Base-by-base conservation (phyloP, 495 filamentous ascomycete species). In the Neurospora pannonica region DNA sequence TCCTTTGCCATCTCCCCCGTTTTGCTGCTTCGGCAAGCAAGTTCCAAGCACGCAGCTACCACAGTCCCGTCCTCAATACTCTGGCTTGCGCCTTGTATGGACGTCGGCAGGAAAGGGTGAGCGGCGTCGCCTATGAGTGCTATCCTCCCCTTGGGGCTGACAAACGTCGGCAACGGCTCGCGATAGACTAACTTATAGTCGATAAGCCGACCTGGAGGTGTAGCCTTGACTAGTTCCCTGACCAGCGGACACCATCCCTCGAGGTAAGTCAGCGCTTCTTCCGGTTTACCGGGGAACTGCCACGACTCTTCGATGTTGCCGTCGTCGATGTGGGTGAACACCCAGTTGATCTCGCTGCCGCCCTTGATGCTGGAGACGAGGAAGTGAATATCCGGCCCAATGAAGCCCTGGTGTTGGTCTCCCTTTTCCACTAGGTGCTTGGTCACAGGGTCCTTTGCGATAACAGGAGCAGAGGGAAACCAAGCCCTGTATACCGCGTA, bases 141-240 rank as follows among this genome's bases (percentile, higher is more conserved):
- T n/a, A 90, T 90, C 24, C 88, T 84, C 15, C 87, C 85, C 17
- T 84, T 82, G 17, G 87, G 83, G 6, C 87, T 90, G 21, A 91
- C 85, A 86, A 91, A 94, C 0, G 85, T 89, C 5, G 90, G 89
- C 7, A 92, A 81, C 0, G 91, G 90, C 75, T 93, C 90, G 67
- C 92, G 86, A 79, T 90, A 92, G 3, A 93, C 87, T 0, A 94
- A 84, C 77, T 93, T 92, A 87, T 89, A 92, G 77, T 94, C 90
- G 43, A 93, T 88, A 34, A 92, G 76, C 38, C 86, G 80, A 38
- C 85, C 83, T 40, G 86, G 81, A 0, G 89, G 89, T 15, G 90
- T 92, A 71, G 86, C 85, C 43, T 88, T 86, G 10, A 92, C 81
- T 38, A 92, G 86, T 43, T 87, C 86, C 31, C 85, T 86, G 48